phyloP scores from a whole-genome alignment of 2,329 filamentous ascomycete species.

The Penicillium sp. region DNA sequence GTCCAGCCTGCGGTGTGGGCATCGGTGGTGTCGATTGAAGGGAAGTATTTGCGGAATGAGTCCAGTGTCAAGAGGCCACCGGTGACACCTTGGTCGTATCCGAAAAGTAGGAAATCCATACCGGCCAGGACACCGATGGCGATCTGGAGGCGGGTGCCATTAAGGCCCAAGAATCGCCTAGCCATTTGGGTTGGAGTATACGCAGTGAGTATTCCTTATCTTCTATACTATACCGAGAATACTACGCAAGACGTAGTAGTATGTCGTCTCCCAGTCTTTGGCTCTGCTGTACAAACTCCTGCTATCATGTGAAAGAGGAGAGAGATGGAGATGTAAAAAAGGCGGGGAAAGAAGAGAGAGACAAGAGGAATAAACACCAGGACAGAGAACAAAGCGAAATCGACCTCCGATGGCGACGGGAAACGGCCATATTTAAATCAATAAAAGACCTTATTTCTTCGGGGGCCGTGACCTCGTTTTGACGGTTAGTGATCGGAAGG shows the following conservation, averaged over 20 bases:
- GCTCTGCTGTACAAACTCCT: neutral
- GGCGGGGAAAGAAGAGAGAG: neutral
- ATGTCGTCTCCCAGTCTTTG: neutral
- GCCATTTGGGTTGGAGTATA: conserved; percentile 9
- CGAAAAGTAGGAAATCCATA: conserved; percentile 47
- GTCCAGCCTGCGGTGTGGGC: conserved; percentile 23
- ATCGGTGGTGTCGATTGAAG: conserved; percentile 42
- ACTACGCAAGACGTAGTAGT: neutral
- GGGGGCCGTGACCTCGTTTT: conserved; percentile 15
- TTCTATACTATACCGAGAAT: neutral
- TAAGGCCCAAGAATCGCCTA: conserved; percentile 45
- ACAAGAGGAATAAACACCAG: neutral
- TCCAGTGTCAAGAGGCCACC: conserved; percentile 49
- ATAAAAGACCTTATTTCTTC: neutral
- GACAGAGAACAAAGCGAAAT: conserved; percentile 5
- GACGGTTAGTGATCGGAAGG: neutral
- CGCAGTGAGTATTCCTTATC: neutral
- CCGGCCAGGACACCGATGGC: conserved; percentile 51
- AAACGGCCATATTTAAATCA: conserved; percentile 15
- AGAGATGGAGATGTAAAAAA: neutral
- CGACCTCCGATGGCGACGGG: conserved; percentile 2
- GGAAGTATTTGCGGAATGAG: conserved; percentile 48
- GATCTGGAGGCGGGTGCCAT: conserved; percentile 46
- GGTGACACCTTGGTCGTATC: conserved; percentile 50
- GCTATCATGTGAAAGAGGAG: neutral